Base-by-base conservation (phyloP, 139 green algal species). In the Coelastrella sp. region DNA sequence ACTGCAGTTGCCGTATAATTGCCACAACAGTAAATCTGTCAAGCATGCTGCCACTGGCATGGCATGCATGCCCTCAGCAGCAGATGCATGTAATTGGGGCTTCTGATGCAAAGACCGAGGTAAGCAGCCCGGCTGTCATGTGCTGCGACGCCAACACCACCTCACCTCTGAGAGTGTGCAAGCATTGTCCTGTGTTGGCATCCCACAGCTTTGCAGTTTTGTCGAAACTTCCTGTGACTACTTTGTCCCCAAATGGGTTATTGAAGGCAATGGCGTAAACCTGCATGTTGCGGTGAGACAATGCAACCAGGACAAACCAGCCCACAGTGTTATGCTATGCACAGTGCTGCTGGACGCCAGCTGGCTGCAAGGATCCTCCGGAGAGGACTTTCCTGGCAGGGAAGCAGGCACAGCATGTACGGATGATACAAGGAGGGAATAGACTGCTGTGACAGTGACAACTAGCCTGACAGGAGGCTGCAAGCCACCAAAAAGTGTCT, bases 221-320 rank as follows among this genome's bases (percentile, higher is more conserved):
- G 88, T 97, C 95, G 90, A 97, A 97, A 7, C 92, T 95, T 4
- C 95, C 95, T 20, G 95, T 97, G 20, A 96, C 90, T 20, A 97
- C 91, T 89, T 95, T 96, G 90, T 97, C 94, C 17, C 95, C 95
- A 86, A 94, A 97, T 11, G 95, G 95, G 87, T 97, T 97, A 91
- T 97, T 97, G 87, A 97, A 97, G 15, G 95, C 94, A 22, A 97
- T 95, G 7, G 95, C 95, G 76, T 97, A 97, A 70, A 97, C 93
- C 93, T 95, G 93, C 10, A 85, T 35, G 59, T 22, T 82, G 20
- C 10, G 20, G 35, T 49, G 35, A 3, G 35, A 49, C 35, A 49
- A 49, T 49, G 10, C 72, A 82, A 17, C n/a, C 25, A 63, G 8
- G 75, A n/a, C 10, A 20, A 27, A 82, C 27, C 79, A 72, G 17